phyloP scores from a whole-genome alignment of 1,284 basidiomycete genomes.

The Cystobasidium slooffiae region DNA sequence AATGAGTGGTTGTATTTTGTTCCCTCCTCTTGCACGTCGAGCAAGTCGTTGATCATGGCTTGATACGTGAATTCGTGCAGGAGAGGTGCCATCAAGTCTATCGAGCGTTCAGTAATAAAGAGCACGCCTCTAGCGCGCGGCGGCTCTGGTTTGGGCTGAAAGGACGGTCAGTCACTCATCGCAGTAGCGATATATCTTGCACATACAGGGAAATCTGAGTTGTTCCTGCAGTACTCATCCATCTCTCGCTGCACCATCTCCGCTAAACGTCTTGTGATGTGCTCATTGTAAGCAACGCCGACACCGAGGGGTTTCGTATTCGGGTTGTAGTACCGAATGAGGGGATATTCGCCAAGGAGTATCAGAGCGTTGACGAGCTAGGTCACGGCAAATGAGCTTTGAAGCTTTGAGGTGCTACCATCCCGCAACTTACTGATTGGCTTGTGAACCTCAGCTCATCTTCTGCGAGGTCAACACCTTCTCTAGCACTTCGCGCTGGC shows the following conservation, averaged over 20 bases:
- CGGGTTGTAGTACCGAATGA: conserved; percentile 91
- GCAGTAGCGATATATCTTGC: conserved; percentile 41
- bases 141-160: conserved; percentile 66
- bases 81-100: conserved; percentile 89
- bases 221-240: conserved; percentile 81
- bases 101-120: conserved; percentile 91
- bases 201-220: conserved; percentile 81
- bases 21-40: conserved; percentile 80
- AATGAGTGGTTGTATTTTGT: conserved; percentile 70
- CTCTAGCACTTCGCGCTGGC: conserved; percentile 66
- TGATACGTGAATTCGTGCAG: conserved; percentile 99
- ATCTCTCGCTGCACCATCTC: conserved; percentile 77
- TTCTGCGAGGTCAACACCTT: conserved; percentile 70
- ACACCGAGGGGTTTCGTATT: conserved; percentile 75
- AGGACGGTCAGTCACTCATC: conserved; percentile 21
- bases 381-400: conserved; percentile 16
- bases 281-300: conserved; percentile 64
- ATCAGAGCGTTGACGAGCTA: conserved; percentile 90
- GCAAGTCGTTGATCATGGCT: conserved; percentile 94
- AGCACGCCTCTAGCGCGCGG: conserved; percentile 77
- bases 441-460: conserved; percentile 75
- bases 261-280: conserved; percentile 76
- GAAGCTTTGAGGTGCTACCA: not conserved
- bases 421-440: not conserved
- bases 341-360: conserved; percentile 88